Conservation (phyloP, 805 yeast genomes). For the Ogataea methylovora region DNA sequence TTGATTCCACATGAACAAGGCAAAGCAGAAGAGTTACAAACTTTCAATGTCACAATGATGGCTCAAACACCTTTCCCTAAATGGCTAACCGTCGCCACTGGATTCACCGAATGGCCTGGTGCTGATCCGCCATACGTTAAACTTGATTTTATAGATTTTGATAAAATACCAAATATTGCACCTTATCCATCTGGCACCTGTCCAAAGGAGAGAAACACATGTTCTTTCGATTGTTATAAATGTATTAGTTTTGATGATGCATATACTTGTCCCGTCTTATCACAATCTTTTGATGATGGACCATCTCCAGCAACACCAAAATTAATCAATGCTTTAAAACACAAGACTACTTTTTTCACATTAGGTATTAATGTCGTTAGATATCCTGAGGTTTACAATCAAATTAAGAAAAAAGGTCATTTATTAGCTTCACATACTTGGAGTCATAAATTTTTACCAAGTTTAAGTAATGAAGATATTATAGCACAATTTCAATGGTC, state of each 20-base stretch:
- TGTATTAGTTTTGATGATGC: slow-evolving; percentile 76
- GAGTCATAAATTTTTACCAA: slow-evolving; percentile 83
- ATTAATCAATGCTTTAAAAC: slow-evolving; percentile 44
- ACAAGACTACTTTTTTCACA: slow-evolving; percentile 72
- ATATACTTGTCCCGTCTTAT: slow-evolving; percentile 60
- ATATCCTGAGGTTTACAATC: slow-evolving; percentile 64
- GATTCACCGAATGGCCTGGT: slow-evolving; percentile 77
- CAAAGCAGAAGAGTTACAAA: slow-evolving; percentile 9
- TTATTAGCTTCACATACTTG: slow-evolving; percentile 85
- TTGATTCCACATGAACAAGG: no score
- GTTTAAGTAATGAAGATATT: slow-evolving; percentile 68
- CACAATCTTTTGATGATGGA: slow-evolving; percentile 95
- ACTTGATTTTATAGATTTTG: slow-evolving; percentile 58
- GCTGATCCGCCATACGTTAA: slow-evolving; percentile 84
- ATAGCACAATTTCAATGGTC: slow-evolving; percentile 93
- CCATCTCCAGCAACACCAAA: slow-evolving; percentile 69
- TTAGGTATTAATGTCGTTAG: slow-evolving; percentile 75
- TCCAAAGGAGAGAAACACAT: slow-evolving; percentile 39
- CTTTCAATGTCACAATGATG: slow-evolving; percentile 16
- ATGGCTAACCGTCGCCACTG: slow-evolving; percentile 76
- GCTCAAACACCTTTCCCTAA: slow-evolving; percentile 46
- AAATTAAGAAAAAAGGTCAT: slow-evolving; percentile 58
- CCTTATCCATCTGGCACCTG: slow-evolving; percentile 57
- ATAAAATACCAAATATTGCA: slow-evolving; percentile 39
- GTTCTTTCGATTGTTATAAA: slow-evolving; percentile 82